Evolutionary conservation across 768 basidiomycete genomes (phyloP).

Genomic region (Suillus plorans): DNA sequence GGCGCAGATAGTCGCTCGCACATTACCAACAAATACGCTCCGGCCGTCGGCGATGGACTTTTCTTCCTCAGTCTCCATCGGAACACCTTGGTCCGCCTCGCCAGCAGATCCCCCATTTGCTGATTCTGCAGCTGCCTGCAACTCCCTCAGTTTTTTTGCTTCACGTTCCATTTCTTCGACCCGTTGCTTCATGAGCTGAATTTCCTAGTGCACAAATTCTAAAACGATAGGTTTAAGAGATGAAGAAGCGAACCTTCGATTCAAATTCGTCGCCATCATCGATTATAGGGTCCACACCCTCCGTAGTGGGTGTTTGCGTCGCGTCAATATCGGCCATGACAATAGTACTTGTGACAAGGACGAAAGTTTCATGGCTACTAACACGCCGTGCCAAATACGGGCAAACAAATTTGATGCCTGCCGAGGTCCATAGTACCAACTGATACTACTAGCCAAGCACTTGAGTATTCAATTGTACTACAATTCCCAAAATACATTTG

Average conservation of each 20-base stretch:
- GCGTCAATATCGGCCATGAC: constrained; percentile 54
- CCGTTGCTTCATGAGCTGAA: constrained; percentile 86
- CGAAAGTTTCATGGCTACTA: constrained; percentile 25
- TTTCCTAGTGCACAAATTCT: constrained; percentile 57
- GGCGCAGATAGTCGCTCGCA: constrained; percentile 49
- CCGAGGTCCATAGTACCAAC: not conserved
- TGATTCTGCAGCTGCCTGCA: constrained; percentile 76
- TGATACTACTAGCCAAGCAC: not conserved
- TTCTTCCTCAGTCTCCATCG: constrained; percentile 85
- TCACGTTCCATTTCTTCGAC: constrained; percentile 94
- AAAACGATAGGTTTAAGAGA: constrained; percentile 13
- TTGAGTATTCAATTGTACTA: not conserved
- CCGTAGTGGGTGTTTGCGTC: constrained; percentile 36
- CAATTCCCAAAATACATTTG: not conserved
- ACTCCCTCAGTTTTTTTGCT: constrained; percentile 82
- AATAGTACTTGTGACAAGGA: constrained; percentile 17
- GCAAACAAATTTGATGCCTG: constrained; percentile 16
- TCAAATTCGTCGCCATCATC: constrained; percentile 68
- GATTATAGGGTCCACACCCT: constrained; percentile 34
- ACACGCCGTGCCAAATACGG: constrained; percentile 23
- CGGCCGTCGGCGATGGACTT: constrained; percentile 76
- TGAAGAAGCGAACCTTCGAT: constrained; percentile 44
- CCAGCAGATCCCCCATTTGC: constrained; percentile 46
- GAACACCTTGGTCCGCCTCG: constrained; percentile 44
- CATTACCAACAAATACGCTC: constrained; percentile 96